Base-by-base conservation (phyloP, 164 flowering plant species). In the Annona cherimola region DNA sequence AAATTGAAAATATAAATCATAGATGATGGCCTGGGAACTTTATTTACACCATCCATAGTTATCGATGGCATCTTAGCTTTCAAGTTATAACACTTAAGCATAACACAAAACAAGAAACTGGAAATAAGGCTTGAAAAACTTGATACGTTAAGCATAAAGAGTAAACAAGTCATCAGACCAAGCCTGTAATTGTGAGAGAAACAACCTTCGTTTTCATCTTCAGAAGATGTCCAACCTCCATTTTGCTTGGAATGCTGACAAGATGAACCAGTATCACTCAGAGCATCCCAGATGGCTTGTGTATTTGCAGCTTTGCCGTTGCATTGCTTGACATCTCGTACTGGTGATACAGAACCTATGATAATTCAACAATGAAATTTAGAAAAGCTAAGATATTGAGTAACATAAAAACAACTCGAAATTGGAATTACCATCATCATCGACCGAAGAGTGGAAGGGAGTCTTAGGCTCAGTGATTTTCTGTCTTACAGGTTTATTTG, bases 391-490 rank as follows among this genome's bases (percentile, higher is more conserved):
- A 50, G 57, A 16, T 0, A 50, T 50, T 2, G 14, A 50, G 14
- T 50, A 50, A 16, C 9, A 3, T 50, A 64, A 40, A 64, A 12
- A 41, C 45, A 12, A 26, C 46, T 60, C 40, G 65, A 69, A 70
- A 83, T 66, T 80, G 65, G 68, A 70, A 83, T 66, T 80, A 88
- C 96, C 94, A 81, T 89, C 96, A 54, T 85, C 96, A 76, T 93
- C 95, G 79, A 86, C 80, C 97, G 89, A 89, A 57, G 82, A 94
- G 79, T 92, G 99, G 79, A 86, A 96, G 11, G 99, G 99, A 8
- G 99, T 96, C 95, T 96, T 96, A 54, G 99, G 99, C 82, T 96
- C 99, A 72, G 97, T 89, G 26, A 96, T 96, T 84, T 96, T 96
- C 86, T 96, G 97, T 84, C 99, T 91, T 54, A 89, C 92, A 69